Conservation (phyloP, 1,139 yeast species). For the Eremothecium cymbalariae region DNA sequence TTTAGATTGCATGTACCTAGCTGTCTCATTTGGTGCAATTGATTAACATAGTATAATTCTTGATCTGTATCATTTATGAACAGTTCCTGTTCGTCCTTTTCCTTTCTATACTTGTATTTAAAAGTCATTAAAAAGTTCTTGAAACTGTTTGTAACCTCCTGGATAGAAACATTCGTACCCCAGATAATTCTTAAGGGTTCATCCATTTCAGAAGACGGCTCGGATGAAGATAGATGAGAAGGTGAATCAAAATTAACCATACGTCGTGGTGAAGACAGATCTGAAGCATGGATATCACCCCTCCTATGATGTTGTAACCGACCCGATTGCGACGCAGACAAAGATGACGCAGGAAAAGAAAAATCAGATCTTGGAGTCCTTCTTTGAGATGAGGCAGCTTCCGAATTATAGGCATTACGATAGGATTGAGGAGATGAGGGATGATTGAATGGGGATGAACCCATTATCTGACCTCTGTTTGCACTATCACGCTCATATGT, state of each 20-base stretch:
- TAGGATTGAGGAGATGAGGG: slow-evolving; percentile 36
- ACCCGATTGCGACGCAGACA: slow-evolving; percentile 29
- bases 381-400: slow-evolving; percentile 17
- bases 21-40: slow-evolving; percentile 64
- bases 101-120: slow-evolving; percentile 66
- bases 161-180: slow-evolving; percentile 97
- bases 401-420: slow-evolving; percentile 17
- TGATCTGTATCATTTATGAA: slow-evolving; percentile 50
- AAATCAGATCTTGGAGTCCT: slow-evolving; percentile 32
- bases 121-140: slow-evolving; percentile 78
- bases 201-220: slow-evolving; percentile 35
- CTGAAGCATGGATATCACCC: slow-evolving; percentile 54
- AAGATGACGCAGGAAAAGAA: slow-evolving; percentile 19
- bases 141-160: slow-evolving; percentile 72
- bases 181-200: slow-evolving; percentile 88
- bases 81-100: slow-evolving; percentile 42
- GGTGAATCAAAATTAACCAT: slow-evolving; percentile 29
- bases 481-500: slow-evolving; percentile 23
- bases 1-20: slow-evolving; percentile 77
- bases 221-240: slow-evolving; percentile 26
- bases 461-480: slow-evolving; percentile 15
- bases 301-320: slow-evolving; percentile 34
- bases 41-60: slow-evolving; percentile 63
- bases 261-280: slow-evolving; percentile 45
- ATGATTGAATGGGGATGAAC: slow-evolving; percentile 42